Evolutionary conservation across 2,329 filamentous ascomycete genomes (phyloP), one percentile per base, ranked within the genome.

Genomic region (Monosporascus sp.): DNA sequence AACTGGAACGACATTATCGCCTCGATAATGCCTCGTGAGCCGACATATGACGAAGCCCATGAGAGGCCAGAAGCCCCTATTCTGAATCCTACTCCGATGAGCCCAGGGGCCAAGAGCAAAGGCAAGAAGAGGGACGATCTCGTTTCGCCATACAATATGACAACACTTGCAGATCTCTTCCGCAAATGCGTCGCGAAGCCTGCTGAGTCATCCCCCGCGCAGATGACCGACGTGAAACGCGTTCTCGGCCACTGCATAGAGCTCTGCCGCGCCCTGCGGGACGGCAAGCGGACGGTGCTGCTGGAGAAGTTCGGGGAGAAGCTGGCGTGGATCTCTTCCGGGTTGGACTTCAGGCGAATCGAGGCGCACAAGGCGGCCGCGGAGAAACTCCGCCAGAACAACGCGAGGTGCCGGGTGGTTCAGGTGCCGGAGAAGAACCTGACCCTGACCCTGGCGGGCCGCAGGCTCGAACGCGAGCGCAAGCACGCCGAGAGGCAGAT

Each of bases 181-280:
- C 48, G 20, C 1, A 43, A 53, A 18, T 64, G 57, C 22, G 52
- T 41, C n/a, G 9, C 14, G 35, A 26, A 46, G 46, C 44, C 38
- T 15, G 22, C 31, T 1, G 35, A 51, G 20, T 22, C 18, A 24
- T 15, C 41, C 4, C 35, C 37, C 49, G 50, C 50, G 20, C 20
- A 44, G 15, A 45, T 53, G 20, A 37, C 46, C 9, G 40, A 56
- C 22, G 51, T 67, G 15, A 26, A 54, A 15, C 51, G 45, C 8
- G 18, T 62, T 2, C 51, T 60, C 9, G 51, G 61, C n/a, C 43
- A 51, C 5, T 62, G 58, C 40, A 47, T 52, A 24, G 38, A 46
- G 14, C 49, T 67, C 49, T 57, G 60, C 18, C 24, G 44, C 15
- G 52, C 56, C 2, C 31, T 65, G 17, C 61, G 60, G 38, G 58